These are phyloP conservation scores for Ambrosia hybrid DNA, from an alignment of 140 eudicot species.

Conservation along the genomic window DNA sequence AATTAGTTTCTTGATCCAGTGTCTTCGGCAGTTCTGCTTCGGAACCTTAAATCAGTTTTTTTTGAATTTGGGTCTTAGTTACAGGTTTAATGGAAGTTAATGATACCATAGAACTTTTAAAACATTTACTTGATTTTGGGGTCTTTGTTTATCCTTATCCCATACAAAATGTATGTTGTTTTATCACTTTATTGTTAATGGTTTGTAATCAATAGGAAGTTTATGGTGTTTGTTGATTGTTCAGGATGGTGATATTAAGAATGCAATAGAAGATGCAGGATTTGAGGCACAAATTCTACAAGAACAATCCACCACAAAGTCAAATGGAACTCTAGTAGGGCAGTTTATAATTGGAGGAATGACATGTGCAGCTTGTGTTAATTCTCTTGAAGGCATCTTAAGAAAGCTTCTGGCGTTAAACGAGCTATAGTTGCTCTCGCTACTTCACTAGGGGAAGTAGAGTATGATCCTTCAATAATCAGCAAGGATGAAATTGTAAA, in stretches of 20 bases:
- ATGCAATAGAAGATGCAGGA: slow-evolving; percentile 96
- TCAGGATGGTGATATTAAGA: slow-evolving; percentile 74
- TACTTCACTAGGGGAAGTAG: slow-evolving; percentile 88
- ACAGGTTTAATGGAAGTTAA: slow-evolving; percentile 2
- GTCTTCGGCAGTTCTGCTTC: background rate
- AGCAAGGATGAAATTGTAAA: slow-evolving; percentile 69
- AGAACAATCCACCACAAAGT: slow-evolving; percentile 45
- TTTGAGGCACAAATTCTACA: slow-evolving; percentile 87
- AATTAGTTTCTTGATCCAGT: background rate
- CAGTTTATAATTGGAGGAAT: slow-evolving; percentile 86
- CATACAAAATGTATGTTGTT: slow-evolving; percentile 6
- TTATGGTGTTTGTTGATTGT: slow-evolving; percentile 27
- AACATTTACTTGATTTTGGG: background rate
- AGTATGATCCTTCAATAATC: slow-evolving; percentile 64
- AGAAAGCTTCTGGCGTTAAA: slow-evolving; percentile 72
- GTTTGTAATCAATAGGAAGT: slow-evolving; percentile 4
- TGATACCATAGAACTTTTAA: background rate
- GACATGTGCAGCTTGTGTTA: slow-evolving; percentile 95
- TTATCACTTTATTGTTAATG: background rate
- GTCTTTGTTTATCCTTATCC: background rate
- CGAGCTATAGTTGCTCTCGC: slow-evolving; percentile 72
- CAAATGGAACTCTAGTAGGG: slow-evolving; percentile 54
- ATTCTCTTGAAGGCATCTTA: slow-evolving; percentile 84
- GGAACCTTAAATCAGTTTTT: background rate
- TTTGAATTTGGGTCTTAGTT: slow-evolving; percentile 4